Conservation (phyloP, 495 filamentous ascomycete genomes). For the Choiromyces venosus region DNA sequence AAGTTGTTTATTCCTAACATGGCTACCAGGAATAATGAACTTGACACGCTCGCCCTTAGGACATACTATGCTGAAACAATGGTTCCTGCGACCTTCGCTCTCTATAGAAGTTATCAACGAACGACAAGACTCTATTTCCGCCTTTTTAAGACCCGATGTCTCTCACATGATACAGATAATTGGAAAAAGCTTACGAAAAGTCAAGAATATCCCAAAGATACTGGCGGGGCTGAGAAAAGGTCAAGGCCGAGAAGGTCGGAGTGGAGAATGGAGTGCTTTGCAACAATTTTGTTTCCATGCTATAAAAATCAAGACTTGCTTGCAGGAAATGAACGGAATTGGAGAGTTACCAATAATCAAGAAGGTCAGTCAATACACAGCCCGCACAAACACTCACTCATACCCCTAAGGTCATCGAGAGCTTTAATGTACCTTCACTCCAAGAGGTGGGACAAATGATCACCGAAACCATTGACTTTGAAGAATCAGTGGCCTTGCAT, state of each 20-base stretch:
- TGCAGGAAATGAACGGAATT: conserved; percentile 58
- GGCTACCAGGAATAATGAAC: conserved; percentile 40
- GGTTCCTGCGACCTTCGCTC: conserved; percentile 75
- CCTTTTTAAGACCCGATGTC: conserved; percentile 70
- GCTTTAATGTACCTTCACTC: conserved; percentile 46
- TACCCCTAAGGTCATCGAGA: conserved; percentile 35
- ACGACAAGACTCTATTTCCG: conserved; percentile 62
- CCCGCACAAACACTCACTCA: conserved; percentile 12
- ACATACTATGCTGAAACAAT: conserved; percentile 65
- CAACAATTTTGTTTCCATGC: conserved; percentile 60
- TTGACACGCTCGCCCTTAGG: conserved; percentile 80
- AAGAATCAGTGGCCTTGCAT: conserved; percentile 66
- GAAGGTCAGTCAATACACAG: conserved; percentile 49
- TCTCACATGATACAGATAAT: conserved; percentile 52
- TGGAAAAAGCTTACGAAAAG: conserved; percentile 59
- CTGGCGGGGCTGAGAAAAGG: conserved; percentile 32
- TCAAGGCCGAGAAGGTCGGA: conserved; percentile 23
- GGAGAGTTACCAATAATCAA: conserved; percentile 52
- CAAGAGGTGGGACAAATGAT: conserved; percentile 64
- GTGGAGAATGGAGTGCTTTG: conserved; percentile 35
- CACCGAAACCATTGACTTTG: conserved; percentile 72
- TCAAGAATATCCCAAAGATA: conserved; percentile 64
- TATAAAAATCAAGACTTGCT: conserved; percentile 60
- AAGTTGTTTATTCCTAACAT: conserved; percentile 53
- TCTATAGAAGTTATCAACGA: conserved; percentile 64